These are phyloP conservation scores for Umbelopsis sp. DNA, from an alignment of 371 early-diverging fungal genomes.

Conservation along the genomic window DNA sequence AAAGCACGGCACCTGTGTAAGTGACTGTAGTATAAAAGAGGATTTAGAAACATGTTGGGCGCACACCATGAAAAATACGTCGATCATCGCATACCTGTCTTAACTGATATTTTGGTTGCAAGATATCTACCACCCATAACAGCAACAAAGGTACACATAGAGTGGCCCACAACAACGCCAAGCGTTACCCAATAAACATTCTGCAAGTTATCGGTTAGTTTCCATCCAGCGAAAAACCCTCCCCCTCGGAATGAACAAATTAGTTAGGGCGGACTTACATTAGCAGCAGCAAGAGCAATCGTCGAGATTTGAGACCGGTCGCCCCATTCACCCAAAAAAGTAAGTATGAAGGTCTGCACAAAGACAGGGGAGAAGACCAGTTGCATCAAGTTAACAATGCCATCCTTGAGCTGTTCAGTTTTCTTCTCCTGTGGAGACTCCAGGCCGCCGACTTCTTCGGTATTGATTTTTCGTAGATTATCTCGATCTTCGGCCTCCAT, in stretches of 20 bases:
- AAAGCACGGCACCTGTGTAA: slow-evolving; percentile 79
- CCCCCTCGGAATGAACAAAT: background rate
- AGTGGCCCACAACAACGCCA: slow-evolving; percentile 89
- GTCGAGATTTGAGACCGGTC: slow-evolving; percentile 94
- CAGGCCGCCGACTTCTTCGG: slow-evolving; percentile 45
- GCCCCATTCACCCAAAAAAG: slow-evolving; percentile 98
- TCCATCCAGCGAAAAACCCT: background rate
- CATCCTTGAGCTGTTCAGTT: slow-evolving; percentile 43
- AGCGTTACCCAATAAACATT: slow-evolving; percentile 83
- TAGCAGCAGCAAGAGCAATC: slow-evolving; percentile 93
- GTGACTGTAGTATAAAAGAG: slow-evolving; percentile 67
- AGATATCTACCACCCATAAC: slow-evolving; percentile 93
- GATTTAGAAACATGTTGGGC: background rate
- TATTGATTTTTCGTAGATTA: slow-evolving; percentile 58
- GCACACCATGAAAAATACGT: background rate
- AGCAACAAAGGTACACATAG: slow-evolving; percentile 88
- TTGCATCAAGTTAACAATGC: slow-evolving; percentile 64
- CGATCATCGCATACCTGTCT: slow-evolving; percentile 64
- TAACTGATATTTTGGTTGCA: slow-evolving; percentile 90
- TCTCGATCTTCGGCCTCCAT: slow-evolving; percentile 75
- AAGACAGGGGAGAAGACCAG: slow-evolving; percentile 88
- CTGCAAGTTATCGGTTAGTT: slow-evolving; percentile 34
- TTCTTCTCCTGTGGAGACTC: slow-evolving; percentile 27
- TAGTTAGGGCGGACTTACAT: slow-evolving; percentile 51
- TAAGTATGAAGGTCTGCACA: slow-evolving; percentile 93